Conservation (phyloP, 2,329 filamentous ascomycete species). For the Verticillium klebahnii region DNA sequence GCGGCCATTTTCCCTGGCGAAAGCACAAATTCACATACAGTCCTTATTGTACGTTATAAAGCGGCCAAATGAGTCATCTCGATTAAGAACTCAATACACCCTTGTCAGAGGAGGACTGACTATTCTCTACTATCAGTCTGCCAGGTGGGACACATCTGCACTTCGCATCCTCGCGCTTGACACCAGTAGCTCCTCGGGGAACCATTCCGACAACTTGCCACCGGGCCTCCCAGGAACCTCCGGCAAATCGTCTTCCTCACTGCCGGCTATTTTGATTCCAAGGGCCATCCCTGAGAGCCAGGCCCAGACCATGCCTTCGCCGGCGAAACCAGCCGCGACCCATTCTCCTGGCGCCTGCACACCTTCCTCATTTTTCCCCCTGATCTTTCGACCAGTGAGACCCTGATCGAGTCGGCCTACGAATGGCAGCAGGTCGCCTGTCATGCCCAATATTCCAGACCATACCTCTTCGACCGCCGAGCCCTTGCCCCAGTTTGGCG, state of each 20-base stretch:
- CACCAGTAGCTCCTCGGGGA: constrained; percentile 30
- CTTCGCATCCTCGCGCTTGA: constrained; percentile 27
- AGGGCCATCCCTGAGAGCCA: constrained; percentile 46
- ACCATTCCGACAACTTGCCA: constrained; percentile 33
- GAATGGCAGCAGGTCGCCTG: constrained; percentile 11
- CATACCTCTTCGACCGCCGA: constrained; percentile 8
- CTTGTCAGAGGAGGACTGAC: too few species aligned
- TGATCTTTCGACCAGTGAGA: constrained; percentile 36
- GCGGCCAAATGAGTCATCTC: too few species aligned
- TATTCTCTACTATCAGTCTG: constrained; percentile 10
- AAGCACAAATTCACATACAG: too few species aligned
- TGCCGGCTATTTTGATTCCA: constrained; percentile 39
- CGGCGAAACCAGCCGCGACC: constrained; percentile 46
- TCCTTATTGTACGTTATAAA: too few species aligned
- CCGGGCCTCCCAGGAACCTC: constrained; percentile 27
- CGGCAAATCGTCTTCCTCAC: constrained; percentile 23
- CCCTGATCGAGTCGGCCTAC: constrained; percentile 5
- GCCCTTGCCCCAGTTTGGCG: not conserved
- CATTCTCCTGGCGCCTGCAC: constrained; percentile 34
- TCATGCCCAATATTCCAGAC: constrained; percentile 15
- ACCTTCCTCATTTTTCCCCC: constrained; percentile 21
- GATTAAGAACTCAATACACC: too few species aligned
- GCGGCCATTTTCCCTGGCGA: too few species aligned
- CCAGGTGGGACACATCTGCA: constrained; percentile 30
- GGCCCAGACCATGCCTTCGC: constrained; percentile 49